Conservation (phyloP, 768 basidiomycete species). For the Tulasnella sp. region DNA sequence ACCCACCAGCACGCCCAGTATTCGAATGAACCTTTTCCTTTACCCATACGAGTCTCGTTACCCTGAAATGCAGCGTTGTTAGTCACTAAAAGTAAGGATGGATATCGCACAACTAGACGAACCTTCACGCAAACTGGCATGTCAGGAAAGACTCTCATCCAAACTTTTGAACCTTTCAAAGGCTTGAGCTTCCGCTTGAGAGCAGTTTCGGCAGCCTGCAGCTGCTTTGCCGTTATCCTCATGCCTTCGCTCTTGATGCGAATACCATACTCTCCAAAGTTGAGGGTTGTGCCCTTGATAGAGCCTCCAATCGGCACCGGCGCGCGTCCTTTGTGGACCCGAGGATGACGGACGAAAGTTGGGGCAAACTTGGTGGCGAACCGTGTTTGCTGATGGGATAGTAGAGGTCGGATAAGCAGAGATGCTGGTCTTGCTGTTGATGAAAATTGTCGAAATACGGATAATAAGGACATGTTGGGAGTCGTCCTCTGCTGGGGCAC, state of each 20-base stretch:
- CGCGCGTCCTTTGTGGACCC: slow-evolving; percentile 85
- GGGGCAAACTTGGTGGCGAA: slow-evolving; percentile 64
- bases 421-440: neutral
- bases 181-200: slow-evolving; percentile 85
- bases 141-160: slow-evolving; percentile 89
- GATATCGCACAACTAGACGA: slow-evolving; percentile 27
- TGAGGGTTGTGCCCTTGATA: slow-evolving; percentile 86
- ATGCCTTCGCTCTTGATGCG: slow-evolving; percentile 78
- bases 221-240: slow-evolving; percentile 83
- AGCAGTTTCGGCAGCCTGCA: slow-evolving; percentile 79
- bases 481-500: neutral
- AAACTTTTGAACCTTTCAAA: slow-evolving; percentile 84
- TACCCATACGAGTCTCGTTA: slow-evolving; percentile 99
- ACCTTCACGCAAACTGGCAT: slow-evolving; percentile 97
- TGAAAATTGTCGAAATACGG: neutral
- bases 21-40: slow-evolving; percentile 97
- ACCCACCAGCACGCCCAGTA: slow-evolving; percentile 90
- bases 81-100: neutral
- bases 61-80: slow-evolving; percentile 51
- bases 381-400: slow-evolving; percentile 6
- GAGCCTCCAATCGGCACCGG: slow-evolving; percentile 87
- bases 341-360: slow-evolving; percentile 73
- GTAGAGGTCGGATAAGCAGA: neutral
- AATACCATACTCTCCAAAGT: slow-evolving; percentile 89
- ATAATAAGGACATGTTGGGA: slow-evolving; percentile 12